phyloP scores from a whole-genome alignment of 768 basidiomycete genomes.

The Tylopilus felleus region DNA sequence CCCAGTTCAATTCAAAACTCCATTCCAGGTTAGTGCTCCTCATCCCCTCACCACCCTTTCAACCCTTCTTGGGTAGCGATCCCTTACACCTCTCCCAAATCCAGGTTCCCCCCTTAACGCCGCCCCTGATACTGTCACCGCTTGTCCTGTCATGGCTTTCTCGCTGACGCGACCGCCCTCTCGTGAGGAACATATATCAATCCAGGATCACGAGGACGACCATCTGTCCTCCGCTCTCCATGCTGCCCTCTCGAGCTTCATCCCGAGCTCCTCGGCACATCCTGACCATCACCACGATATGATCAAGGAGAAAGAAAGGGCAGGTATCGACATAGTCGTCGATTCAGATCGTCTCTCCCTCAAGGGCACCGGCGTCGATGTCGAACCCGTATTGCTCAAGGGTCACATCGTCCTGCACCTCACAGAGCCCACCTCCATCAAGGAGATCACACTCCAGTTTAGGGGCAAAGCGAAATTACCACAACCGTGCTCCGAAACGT shows the following conservation, averaged over 20 bases:
- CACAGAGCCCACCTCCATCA: conserved; percentile 77
- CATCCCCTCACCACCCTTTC: background rate
- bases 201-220: conserved; percentile 31
- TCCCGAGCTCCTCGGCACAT: conserved; percentile 19
- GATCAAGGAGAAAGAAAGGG: conserved; percentile 43
- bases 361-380: conserved; percentile 76
- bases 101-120: conserved; percentile 8
- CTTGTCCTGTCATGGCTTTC: conserved; percentile 32
- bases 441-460: conserved; percentile 81
- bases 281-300: conserved; percentile 37
- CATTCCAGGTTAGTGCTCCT: conserved; percentile 1
- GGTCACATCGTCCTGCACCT: conserved; percentile 82
- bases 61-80: background rate
- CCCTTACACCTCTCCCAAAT: background rate
- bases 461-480: conserved; percentile 79
- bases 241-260: conserved; percentile 35
- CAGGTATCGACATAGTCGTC: conserved; percentile 74
- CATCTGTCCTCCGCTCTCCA: conserved; percentile 36
- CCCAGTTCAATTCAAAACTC: conserved; percentile 10
- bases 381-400: conserved; percentile 76
- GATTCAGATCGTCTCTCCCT: conserved; percentile 68
- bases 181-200: conserved; percentile 22
- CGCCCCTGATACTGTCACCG: conserved; percentile 4
- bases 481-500: conserved; percentile 55
- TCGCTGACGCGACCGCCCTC: conserved; percentile 33